Evolutionary conservation across 2,329 filamentous ascomycete genomes (phyloP), one percentile per base, ranked within the genome.

Genomic region (Xylariaceae sp.): DNA sequence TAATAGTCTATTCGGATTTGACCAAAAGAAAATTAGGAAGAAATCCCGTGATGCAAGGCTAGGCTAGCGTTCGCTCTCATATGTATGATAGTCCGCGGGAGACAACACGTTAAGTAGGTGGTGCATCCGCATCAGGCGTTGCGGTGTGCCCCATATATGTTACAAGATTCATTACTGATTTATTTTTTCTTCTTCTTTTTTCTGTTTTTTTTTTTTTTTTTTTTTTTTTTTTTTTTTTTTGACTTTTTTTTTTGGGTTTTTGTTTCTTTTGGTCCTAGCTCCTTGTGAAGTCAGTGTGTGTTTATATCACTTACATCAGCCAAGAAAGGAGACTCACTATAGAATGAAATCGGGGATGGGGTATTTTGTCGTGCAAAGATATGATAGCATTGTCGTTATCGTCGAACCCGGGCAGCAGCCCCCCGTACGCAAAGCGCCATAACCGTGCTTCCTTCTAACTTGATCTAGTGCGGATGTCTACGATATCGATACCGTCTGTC

Each of bases 1-100:
- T 86, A 83, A 74, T 86, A 81, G 61, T 60, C 54, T 37, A 6
- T 37, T 57, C 51, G 41, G 32, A 26, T 59, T 52, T 54, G 57
- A 57, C 52, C 41, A 48, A 45, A 50, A 26, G 40, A 50, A n/a
- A n/a, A n/a, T n/a, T 45, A 51, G 60, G 62, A 59, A 40, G 45
- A 60, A 53, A 57, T 43, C 16, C 20, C 23, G 41, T 20, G 29
- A 37, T 52, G 60, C 50, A 50, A 55, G 46, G 52, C 43, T 52
- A 55, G 46, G 52, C 43, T 52, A 59, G 57, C 61, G 52, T 61
- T 63, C 53, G 42, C 62, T 66, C 63, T 56, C 61, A 61, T 61
- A 57, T 70, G 66, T 70, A 70, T 45, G 63, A 65, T 70, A 71
- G 63, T 57, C 62, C 45, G 40, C 40, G 26, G 37, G 48, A 48